A percentile compares a stretch with the other conserved stretches of the same genome.
phyloP scores from a whole-genome alignment of 768 basidiomycete species.

The Boletus insuetus region DNA sequence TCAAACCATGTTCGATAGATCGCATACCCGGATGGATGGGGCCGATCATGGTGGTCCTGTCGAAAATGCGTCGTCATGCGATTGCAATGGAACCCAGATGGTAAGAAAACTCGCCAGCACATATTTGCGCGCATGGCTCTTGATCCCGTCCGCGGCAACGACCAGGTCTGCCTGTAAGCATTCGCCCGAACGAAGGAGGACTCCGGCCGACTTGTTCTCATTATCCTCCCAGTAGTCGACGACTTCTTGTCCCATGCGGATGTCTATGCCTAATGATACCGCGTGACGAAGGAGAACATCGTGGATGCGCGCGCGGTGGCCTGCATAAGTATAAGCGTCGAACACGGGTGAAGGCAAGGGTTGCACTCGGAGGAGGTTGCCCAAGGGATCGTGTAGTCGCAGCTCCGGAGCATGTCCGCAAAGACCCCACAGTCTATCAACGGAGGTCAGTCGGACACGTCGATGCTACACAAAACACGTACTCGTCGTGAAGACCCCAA shows the following conservation, averaged over 20 bases:
- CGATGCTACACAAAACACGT: not conserved
- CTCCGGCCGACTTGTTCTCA: slow-evolving; percentile 5
- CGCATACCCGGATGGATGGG: slow-evolving; percentile 27
- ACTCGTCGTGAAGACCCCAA: slow-evolving; percentile 30
- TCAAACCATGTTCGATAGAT: slow-evolving; percentile 31
- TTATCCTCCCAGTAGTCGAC: slow-evolving; percentile 20
- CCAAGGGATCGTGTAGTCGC: slow-evolving; percentile 18
- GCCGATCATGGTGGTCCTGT: slow-evolving; percentile 27
- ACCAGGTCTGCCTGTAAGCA: slow-evolving; percentile 23
- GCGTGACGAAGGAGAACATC: slow-evolving; percentile 21
- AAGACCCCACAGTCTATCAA: slow-evolving; percentile 19
- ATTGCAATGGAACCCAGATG: too few species aligned
- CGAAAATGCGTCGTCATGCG: not conserved
- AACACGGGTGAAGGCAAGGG: slow-evolving; percentile 9
- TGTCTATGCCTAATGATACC: slow-evolving; percentile 19
- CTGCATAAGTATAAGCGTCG: slow-evolving; percentile 21
- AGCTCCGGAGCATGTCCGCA: slow-evolving; percentile 11
- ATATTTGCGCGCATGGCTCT: slow-evolving; percentile 19
- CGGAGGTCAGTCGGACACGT: not conserved
- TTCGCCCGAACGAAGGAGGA: slow-evolving; percentile 17
- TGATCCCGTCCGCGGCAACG: slow-evolving; percentile 29
- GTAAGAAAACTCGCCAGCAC: slow-evolving; percentile 17
- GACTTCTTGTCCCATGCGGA: slow-evolving; percentile 24
- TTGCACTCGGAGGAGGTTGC: slow-evolving; percentile 21
- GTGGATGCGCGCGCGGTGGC: slow-evolving; percentile 25